These are phyloP conservation scores for Tinospora cordifolia DNA, from an alignment of 164 flowering plant genomes.

Conservation along the genomic window DNA sequence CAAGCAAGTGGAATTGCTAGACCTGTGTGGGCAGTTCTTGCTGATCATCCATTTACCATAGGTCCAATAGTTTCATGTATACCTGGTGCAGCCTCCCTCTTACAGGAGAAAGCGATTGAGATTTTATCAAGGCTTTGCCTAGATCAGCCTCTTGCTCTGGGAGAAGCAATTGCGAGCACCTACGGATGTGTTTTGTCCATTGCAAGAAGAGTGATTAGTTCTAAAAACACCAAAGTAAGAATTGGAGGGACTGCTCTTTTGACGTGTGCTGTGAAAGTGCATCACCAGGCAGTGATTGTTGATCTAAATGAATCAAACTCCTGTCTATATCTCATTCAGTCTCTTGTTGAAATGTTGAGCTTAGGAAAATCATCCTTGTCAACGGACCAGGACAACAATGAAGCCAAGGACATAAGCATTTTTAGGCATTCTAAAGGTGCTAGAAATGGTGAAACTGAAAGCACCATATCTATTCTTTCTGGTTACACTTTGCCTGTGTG, in stretches of 20 bases:
- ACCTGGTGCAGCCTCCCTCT: conserved; percentile 51
- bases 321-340: conserved; percentile 53
- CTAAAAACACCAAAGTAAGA: conserved; percentile 46
- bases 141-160: conserved; percentile 62
- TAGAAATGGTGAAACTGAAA: conserved; percentile 27
- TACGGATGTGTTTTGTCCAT: conserved; percentile 61
- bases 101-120: conserved; percentile 90
- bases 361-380: conserved; percentile 20
- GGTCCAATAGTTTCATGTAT: conserved; percentile 71
- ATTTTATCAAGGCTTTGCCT: conserved; percentile 68
- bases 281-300: conserved; percentile 57
- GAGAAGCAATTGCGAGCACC: conserved; percentile 47
- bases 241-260: conserved; percentile 93
- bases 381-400: conserved; percentile 24
- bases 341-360: conserved; percentile 70
- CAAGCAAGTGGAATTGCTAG: conserved; percentile 45
- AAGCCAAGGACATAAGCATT: conserved; percentile 43
- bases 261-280: conserved; percentile 78
- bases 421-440: conserved; percentile 40
- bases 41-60: conserved; percentile 63
- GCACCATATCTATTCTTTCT: conserved; percentile 40
- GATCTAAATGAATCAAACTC: conserved; percentile 54
- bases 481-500: conserved; percentile 65
- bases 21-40: conserved; percentile 85
- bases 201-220: conserved; percentile 62